Evolutionary conservation across 345 rosid genomes (phyloP), one percentile per base, ranked within the genome.

Genomic region (Raphanus sativus): DNA sequence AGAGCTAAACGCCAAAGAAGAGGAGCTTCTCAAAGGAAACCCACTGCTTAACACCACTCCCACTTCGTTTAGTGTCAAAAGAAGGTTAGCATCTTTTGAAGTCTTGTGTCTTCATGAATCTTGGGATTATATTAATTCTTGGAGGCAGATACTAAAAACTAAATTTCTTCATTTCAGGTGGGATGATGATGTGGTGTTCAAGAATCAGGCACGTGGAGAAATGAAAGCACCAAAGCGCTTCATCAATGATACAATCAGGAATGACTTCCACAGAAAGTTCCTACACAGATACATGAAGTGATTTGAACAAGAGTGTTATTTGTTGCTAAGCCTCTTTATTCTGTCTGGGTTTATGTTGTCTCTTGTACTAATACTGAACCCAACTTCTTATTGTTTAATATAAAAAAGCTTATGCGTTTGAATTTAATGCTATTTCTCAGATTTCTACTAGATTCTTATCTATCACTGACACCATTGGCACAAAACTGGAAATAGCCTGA

Each of bases 141-240:
- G 15, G 38, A 73, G 70, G 38, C 61, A 17, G 61, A 67, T 58
- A 71, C 50, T 62, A 4, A 34, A 2, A 26, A 26, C 29, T 26
- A 28, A 8, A 21, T 13, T 7, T 24, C 0, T 25, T 32, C 2
- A 59, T 32, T 81, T 38, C 81, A 95, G 99, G 86, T 95, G 99
- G 98, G 99, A 95, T 42, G 99, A 95, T 63, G 99, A 95, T 86
- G 99, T 95, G 71, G 97, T 92, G 4, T 92, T 94, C 86, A 92
- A 92, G 89, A 95, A 95, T 80, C 98, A 92, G 86, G 87, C 97
- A 11, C 91, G 99, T 29, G 98, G 9, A 1, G 36, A 33, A 33
- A 85, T 86, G 72, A 95, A 92, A 89, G 73, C 94, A 33, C 36
- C 36, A 1, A 6, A 33, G 87, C 98, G 98, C 81, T 92, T 95